phyloP scores from a whole-genome alignment of 2,329 filamentous ascomycete genomes.

The Botrytis fabae region DNA sequence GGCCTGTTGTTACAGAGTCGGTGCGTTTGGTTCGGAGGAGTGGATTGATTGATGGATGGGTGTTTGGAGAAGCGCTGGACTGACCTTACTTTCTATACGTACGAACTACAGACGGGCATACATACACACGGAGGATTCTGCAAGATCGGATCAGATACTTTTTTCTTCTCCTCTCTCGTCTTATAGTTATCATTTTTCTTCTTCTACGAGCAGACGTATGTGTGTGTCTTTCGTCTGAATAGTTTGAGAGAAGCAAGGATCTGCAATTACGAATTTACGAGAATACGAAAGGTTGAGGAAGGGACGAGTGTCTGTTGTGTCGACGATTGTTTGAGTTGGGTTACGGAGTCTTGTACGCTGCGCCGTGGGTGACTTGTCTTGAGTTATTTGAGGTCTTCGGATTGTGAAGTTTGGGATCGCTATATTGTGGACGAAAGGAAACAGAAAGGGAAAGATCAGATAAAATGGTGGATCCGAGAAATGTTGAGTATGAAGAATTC shows the following conservation, averaged over 20 bases:
- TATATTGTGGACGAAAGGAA: not conserved
- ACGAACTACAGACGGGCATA: not conserved
- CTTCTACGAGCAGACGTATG: not conserved
- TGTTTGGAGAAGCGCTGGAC: slow-evolving; percentile 7
- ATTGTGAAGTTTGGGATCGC: not conserved
- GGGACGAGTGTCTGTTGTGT: not conserved
- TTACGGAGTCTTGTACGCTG: not conserved
- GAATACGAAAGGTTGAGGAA: not conserved
- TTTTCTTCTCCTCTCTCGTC: not conserved
- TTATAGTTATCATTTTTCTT: not conserved
- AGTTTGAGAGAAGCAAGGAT: not conserved
- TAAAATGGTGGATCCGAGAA: slow-evolving; percentile 18
- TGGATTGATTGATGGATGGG: not conserved
- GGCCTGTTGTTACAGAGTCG: not conserved
- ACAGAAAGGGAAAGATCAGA: not conserved
- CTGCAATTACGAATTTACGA: not conserved
- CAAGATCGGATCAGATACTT: not conserved
- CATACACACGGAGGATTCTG: not conserved
- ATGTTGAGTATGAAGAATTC: slow-evolving; percentile 20
- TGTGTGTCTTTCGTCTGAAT: not conserved
- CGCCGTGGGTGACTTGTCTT: not conserved
- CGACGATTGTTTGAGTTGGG: not conserved
- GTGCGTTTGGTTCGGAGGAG: not conserved
- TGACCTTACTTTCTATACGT: not conserved
- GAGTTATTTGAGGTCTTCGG: not conserved